Percentiles rank a stretch among this genome's conserved stretches.
Evolutionary conservation across 352 stramenopile genomes (phyloP).

Genomic region (Phytophthora citrophthora): DNA sequence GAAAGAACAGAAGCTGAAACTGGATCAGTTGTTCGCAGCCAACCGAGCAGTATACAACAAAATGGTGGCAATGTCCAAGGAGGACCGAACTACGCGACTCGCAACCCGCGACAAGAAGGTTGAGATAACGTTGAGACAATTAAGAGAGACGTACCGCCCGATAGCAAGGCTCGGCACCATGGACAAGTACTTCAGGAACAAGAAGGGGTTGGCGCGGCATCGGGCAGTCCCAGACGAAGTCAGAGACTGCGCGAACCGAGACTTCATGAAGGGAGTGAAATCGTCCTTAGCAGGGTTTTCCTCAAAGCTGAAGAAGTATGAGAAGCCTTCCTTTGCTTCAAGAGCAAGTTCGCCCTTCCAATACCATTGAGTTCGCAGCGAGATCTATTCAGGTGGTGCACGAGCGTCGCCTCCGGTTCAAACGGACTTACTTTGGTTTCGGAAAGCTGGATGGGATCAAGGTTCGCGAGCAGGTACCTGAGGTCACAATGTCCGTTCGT

Average conservation of each 20-base stretch:
- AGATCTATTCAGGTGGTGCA: no score
- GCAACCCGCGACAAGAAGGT: neutral
- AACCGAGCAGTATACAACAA: constrained; percentile 33
- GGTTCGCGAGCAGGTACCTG: no score
- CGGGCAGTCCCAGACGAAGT: constrained; percentile 11
- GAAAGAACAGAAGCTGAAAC: neutral
- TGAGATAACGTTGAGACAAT: neutral
- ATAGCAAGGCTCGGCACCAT: constrained; percentile 13
- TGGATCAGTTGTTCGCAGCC: constrained; percentile 19
- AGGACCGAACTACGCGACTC: constrained; percentile 4
- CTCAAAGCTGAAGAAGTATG: neutral
- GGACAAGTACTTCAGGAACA: constrained; percentile 19
- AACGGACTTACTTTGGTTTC: no score
- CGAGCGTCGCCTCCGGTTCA: no score
- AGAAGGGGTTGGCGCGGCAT: neutral
- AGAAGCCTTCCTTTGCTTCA: constrained; percentile 24
- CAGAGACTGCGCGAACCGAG: constrained; percentile 3
- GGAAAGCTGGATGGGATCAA: no score
- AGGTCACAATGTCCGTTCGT: no score
- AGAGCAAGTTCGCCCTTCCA: no score
- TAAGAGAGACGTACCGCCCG: constrained; percentile 5
- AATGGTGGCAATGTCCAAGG: constrained; percentile 2
- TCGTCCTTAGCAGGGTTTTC: constrained; percentile 14
- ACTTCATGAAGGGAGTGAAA: constrained; percentile 18
- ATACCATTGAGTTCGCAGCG: no score